These are phyloP conservation scores for Bryoerythrophyllum caledonicum DNA, from an alignment of 225 moss, liverwort and hornwort genomes.

Conservation along the genomic window DNA sequence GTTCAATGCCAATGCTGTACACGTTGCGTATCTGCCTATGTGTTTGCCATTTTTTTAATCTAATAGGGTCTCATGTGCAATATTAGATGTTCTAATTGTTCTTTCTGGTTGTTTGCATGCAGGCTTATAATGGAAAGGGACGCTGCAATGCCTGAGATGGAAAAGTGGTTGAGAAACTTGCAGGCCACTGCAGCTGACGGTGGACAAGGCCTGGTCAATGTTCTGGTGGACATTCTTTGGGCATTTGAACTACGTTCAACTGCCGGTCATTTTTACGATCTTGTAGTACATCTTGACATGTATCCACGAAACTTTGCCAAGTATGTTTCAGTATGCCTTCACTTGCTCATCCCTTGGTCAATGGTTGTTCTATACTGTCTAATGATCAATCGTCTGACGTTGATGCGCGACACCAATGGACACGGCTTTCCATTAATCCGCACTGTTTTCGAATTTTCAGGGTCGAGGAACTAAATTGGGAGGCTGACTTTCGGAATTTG, in stretches of 20 bases:
- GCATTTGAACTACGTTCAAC: conserved; percentile 77
- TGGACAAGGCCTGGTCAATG: conserved; percentile 81
- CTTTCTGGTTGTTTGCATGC: conserved; percentile 19
- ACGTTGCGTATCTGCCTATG: neutral
- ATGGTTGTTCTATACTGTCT: neutral
- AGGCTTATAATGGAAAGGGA: conserved; percentile 73
- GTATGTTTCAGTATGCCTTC: conserved; percentile 27
- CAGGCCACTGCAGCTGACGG: conserved; percentile 56
- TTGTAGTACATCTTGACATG: conserved; percentile 64
- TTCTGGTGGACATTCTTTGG: conserved; percentile 82
- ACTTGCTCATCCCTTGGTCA: neutral
- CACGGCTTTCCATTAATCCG: conserved; percentile 13
- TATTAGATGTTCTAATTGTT: conserved; percentile 25
- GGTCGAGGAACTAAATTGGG: conserved; percentile 77
- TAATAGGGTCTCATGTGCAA: conserved; percentile 3
- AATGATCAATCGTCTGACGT: conserved; percentile 5
- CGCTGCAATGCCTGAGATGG: conserved; percentile 57
- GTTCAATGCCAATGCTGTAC: conserved; percentile 4
- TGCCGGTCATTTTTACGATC: conserved; percentile 57
- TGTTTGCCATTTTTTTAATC: neutral
- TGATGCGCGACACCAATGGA: neutral
- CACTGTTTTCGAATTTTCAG: conserved; percentile 38
- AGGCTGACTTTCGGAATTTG: conserved; percentile 80
- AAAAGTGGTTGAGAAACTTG: conserved; percentile 58
- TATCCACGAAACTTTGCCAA: conserved; percentile 66